phyloP scores from a whole-genome alignment of 139 green algal species.

The Nannochloris sp. region DNA sequence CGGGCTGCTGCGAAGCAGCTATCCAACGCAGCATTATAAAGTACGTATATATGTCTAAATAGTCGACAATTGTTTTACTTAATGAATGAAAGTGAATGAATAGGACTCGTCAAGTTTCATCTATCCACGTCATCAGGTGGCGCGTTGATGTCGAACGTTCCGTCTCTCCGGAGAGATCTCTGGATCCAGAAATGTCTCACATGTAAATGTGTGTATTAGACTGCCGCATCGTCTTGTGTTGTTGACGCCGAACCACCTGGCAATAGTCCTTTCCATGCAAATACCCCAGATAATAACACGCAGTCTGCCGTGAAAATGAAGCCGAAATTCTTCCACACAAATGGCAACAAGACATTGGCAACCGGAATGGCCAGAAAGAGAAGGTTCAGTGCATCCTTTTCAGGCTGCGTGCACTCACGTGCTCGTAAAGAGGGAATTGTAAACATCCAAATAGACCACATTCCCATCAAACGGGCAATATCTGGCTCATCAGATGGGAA shows the following conservation, averaged over 20 bases:
- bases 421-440: constrained; percentile 85
- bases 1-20: too few species aligned
- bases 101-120: too few species aligned
- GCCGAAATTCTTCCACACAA: constrained; percentile 88
- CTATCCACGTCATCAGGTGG: too few species aligned
- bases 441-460: constrained; percentile 97
- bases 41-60: too few species aligned
- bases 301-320: constrained; percentile 84
- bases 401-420: constrained; percentile 71
- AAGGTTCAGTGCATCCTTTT: constrained; percentile 96
- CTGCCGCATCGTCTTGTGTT: background rate
- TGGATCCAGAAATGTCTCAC: too few species aligned
- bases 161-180: too few species aligned
- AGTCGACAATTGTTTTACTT: too few species aligned
- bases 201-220: too few species aligned
- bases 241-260: background rate
- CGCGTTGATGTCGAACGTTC: too few species aligned
- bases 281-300: constrained; percentile 61
- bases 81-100: too few species aligned
- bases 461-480: constrained; percentile 88
- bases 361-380: constrained; percentile 88
- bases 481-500: constrained; percentile 84
- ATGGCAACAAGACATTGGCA: constrained; percentile 86
- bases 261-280: constrained; percentile 64
- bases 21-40: too few species aligned